Evolutionary conservation across 345 rosid genomes (phyloP), one percentile per base, ranked within the genome.

Genomic region (Linum lewisii): DNA sequence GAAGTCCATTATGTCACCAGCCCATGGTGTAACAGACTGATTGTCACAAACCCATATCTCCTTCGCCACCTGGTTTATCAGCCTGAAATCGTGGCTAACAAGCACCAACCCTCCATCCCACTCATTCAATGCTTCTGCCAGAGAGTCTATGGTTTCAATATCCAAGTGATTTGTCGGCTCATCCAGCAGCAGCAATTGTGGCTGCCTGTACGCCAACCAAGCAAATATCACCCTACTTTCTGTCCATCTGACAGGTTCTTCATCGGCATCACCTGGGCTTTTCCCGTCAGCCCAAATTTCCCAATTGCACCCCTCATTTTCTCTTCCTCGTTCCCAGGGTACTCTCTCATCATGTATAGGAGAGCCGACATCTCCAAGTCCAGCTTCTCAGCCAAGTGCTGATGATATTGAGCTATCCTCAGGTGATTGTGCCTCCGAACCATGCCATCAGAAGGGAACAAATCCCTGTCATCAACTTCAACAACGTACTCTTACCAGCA

Each of bases 81-180:
- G 75, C 83, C 96, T 82, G 79, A 88, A 88, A 63, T 88, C 96
- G 29, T 88, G 96, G 75, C 96, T 88, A 53, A 88, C 96, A 11
- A 88, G 82, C 22, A 88, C 96, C 75, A 88, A 1, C 29, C 95
- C 92, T 15, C 95, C 92, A 42, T 88, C 95, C 92, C 92, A 88
- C 70, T 88, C 89, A 15, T 83, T 88, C 76, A 88, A 64, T 25
- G 96, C 96, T 65, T 88, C 96, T 0, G 90, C 96, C 10, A 94
- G 78, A 0, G 99, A 90, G 68, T 94, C 99, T 0, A 90, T 94
- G 1, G 99, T 94, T 78, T 94, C 99, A 1, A 94, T 90, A 68
- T 94, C 99, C 84, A 94, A 71, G 71, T 94, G 99, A 66, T 94
- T 90, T 0, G 99, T 94, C 0, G 99, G 99, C 69, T 94, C 99